Percentiles rank a stretch among this genome's conserved stretches.
These are phyloP conservation scores for Paramecium biaurelia DNA, from an alignment of 73 alveolate genomes.

Conservation along the genomic window DNA sequence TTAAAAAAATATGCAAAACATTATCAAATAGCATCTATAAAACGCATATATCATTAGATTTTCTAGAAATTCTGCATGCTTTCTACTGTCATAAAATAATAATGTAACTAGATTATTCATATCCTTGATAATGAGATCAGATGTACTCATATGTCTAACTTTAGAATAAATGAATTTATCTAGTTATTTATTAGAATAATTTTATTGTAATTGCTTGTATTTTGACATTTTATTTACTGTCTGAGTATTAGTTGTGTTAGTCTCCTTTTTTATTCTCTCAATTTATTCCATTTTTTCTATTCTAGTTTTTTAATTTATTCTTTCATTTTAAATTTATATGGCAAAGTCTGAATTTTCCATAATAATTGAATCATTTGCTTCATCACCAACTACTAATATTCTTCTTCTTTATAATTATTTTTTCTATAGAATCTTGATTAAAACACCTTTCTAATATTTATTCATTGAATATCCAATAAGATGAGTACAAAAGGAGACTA, in stretches of 20 bases:
- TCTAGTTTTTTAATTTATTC: not conserved
- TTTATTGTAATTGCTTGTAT: not conserved
- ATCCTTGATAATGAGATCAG: slow-evolving; percentile 24
- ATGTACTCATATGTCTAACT: not conserved
- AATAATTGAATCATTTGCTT: not conserved
- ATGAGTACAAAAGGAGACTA: not conserved
- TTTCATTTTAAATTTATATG: not conserved
- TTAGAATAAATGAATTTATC: not conserved
- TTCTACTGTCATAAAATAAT: slow-evolving; percentile 37
- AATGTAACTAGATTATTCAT: not conserved
- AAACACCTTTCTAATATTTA: not conserved
- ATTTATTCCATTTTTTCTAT: slow-evolving; percentile 7
- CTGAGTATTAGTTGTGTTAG: not conserved
- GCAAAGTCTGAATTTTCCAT: not conserved
- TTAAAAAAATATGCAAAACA: not conserved
- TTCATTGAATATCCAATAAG: slow-evolving; percentile 31
- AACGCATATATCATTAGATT: slow-evolving; percentile 19
- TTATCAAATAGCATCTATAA: not conserved
- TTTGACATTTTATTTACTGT: not conserved
- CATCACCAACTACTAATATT: slow-evolving; percentile 22
- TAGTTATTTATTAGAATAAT: not conserved
- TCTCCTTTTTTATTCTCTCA: not conserved
- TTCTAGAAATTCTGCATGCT: slow-evolving; percentile 36
- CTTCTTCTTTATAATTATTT: not conserved
- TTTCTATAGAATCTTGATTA: not conserved